Evolutionary conservation across 1,139 yeast genomes (phyloP).

Genomic region (Geotrichum reessii): DNA sequence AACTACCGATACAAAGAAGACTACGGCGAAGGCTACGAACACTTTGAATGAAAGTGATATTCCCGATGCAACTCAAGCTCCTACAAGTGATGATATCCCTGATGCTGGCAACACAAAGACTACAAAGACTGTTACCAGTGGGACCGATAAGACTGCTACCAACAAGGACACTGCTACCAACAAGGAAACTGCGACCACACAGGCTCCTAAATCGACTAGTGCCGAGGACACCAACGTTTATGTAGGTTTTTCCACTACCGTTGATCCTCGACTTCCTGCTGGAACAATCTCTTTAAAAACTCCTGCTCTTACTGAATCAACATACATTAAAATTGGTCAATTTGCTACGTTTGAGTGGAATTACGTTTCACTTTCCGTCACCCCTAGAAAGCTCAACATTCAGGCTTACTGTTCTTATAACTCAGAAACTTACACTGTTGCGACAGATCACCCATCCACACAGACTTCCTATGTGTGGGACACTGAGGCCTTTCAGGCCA

Average conservation of each 20-base stretch:
- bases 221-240: slow-evolving; percentile 12
- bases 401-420: slow-evolving; percentile 38
- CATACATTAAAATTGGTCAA: slow-evolving; percentile 39
- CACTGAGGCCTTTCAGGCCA: slow-evolving; percentile 32
- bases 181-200: no score
- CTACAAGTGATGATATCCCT: slow-evolving; percentile 9
- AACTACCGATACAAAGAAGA: not conserved
- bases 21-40: not conserved
- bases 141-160: slow-evolving; percentile 8
- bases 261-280: slow-evolving; percentile 35
- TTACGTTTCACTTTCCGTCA: slow-evolving; percentile 35
- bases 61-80: not conserved
- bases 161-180: slow-evolving; percentile 2
- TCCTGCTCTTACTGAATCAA: slow-evolving; percentile 35
- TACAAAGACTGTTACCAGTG: slow-evolving; percentile 6
- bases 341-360: slow-evolving; percentile 41
- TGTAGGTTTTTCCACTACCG: slow-evolving; percentile 24
- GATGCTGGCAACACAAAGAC: slow-evolving; percentile 9
- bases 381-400: slow-evolving; percentile 37
- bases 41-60: slow-evolving; percentile 2
- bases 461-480: slow-evolving; percentile 38
- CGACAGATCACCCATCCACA: slow-evolving; percentile 32
- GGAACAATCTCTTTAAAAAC: slow-evolving; percentile 36
- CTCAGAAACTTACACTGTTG: slow-evolving; percentile 36
- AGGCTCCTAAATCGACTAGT: slow-evolving; percentile 10